Base-by-base conservation (phyloP, 2,329 filamentous ascomycete species). In the Fusarium devonianum region DNA sequence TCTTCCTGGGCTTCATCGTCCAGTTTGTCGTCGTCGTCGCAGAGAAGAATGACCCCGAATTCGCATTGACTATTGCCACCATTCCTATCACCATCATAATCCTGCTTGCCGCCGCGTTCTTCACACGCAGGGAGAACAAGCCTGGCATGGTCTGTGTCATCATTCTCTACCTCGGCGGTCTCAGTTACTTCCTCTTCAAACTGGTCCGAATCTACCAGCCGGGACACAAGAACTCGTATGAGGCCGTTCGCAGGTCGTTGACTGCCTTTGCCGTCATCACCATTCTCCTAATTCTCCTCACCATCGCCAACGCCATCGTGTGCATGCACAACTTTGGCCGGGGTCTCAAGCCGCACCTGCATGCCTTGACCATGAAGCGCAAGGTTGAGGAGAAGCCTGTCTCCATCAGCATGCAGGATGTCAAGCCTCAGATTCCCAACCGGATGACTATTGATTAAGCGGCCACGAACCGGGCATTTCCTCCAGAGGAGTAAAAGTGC, bases 111-210 rank as follows among this genome's bases (percentile, higher is more conserved):
- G 93, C 93, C 22, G 92, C 89, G 38, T 91, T 82, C 73, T 95
- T 90, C 74, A 92, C 92, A 12, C 87, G 90, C 36, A 85, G 85
- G 60, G 94, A 99, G 73, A 92, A 86, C 68, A 87, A 86, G 62
- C 50, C 79, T 9, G 92, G 93, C 69, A 95, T 95, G 85, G 74
- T 86, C 43, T 67, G 77, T 60, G 85, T 91, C 67, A 93, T 97
- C 64, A 76, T 92, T 41, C 81, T 97, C 48, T 97, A 96, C 74
- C 86, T 96, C 59, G 91, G 88, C 56, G 93, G 87, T 28, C 82
- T 97, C 59, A 90, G 87, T 48, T 99, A 97, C 77, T 99, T 99
- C 78, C 83, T 96, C 69, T 99, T 97, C 84, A 99, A 99, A 80
- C 85, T 99, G 44, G 88, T 94, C 51, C 90, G 94, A 69, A 99